Conservation (phyloP, 371 early-diverging fungal species). For the Nematocida ausubeli region DNA sequence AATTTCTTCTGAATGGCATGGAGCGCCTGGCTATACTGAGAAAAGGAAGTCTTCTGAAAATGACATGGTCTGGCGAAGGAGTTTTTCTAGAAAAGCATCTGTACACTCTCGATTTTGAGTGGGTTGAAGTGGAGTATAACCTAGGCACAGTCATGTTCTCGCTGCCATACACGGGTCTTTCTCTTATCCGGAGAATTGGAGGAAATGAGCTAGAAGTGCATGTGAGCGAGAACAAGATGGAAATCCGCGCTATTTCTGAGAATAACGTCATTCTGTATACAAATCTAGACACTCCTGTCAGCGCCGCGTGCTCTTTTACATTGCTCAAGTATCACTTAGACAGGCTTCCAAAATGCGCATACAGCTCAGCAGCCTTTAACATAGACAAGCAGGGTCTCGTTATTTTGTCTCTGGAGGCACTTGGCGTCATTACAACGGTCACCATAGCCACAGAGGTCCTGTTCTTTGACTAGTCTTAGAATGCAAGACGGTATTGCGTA, state of each 20-base stretch:
- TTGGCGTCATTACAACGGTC: slow-evolving; percentile 32
- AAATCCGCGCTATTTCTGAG: not conserved
- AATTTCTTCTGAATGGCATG: slow-evolving; percentile 18
- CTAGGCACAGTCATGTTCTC: not conserved
- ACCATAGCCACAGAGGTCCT: slow-evolving; percentile 34
- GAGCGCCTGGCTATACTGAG: not conserved
- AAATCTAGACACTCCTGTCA: not conserved
- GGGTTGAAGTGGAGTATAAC: not conserved
- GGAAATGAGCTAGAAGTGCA: slow-evolving; percentile 8
- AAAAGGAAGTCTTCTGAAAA: slow-evolving; percentile 9
- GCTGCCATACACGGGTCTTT: not conserved
- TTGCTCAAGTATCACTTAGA: slow-evolving; percentile 47
- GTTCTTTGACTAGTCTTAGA: not conserved
- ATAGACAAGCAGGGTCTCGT: slow-evolving; percentile 11
- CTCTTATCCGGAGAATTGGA: not conserved
- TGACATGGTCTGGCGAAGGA: slow-evolving; percentile 14
- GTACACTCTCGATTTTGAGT: slow-evolving; percentile 24
- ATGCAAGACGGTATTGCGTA: too few species aligned
- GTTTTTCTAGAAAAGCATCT: slow-evolving; percentile 22
- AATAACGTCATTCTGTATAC: not conserved
- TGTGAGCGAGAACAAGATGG: not conserved
- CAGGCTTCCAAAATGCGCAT: slow-evolving; percentile 14
- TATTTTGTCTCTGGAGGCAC: slow-evolving; percentile 18
- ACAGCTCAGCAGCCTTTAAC: not conserved
- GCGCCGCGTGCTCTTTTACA: slow-evolving; percentile 17